Conservation (phyloP, 2,329 filamentous ascomycete genomes). For the Colletotrichum orbiculare region DNA sequence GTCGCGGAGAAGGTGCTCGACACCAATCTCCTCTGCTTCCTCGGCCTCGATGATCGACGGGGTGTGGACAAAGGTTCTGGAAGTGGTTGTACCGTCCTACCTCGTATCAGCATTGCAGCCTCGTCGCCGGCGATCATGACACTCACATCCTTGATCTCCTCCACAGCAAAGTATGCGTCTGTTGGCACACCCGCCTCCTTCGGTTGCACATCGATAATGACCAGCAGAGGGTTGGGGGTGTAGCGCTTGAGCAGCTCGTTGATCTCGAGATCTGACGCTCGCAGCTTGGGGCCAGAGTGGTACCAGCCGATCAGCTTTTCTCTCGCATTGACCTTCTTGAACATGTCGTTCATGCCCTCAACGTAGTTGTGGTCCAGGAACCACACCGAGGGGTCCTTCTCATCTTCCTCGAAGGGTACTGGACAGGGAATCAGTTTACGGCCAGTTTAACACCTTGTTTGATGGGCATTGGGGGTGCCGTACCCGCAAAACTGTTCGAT, state of each 20-base stretch:
- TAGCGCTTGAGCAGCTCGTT: conserved; percentile 99
- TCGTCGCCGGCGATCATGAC: background rate
- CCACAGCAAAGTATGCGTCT: conserved; percentile 98
- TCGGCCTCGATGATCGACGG: conserved; percentile 98
- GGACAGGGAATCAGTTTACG: conserved; percentile 37
- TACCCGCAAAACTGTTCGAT: conserved; percentile 98
- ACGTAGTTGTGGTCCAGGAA: conserved; percentile 99
- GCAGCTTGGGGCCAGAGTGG: conserved; percentile 95
- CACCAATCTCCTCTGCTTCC: conserved; percentile 98
- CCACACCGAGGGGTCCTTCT: conserved; percentile 98
- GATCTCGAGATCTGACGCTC: conserved; percentile 97
- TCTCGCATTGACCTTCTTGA: conserved; percentile 99
- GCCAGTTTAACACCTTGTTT: conserved; percentile 26
- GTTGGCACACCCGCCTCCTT: conserved; percentile 98
- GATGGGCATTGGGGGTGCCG: conserved; percentile 18
- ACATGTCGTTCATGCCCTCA: conserved; percentile 99
- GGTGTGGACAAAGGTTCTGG: conserved; percentile 98
- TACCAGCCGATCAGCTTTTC: conserved; percentile 99
- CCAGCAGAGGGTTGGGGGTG: conserved; percentile 93
- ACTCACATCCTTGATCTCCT: conserved; percentile 98
- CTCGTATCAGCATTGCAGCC: conserved; percentile 19
- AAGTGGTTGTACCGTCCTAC: conserved; percentile 95
- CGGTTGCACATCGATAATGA: conserved; percentile 98
- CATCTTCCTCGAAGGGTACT: conserved; percentile 99
- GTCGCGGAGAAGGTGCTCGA: conserved; percentile 96